Percentiles rank a stretch among this genome's conserved stretches.
Evolutionary conservation across 495 filamentous ascomycete genomes (phyloP).

Genomic region (Talaromyces borbonicus): DNA sequence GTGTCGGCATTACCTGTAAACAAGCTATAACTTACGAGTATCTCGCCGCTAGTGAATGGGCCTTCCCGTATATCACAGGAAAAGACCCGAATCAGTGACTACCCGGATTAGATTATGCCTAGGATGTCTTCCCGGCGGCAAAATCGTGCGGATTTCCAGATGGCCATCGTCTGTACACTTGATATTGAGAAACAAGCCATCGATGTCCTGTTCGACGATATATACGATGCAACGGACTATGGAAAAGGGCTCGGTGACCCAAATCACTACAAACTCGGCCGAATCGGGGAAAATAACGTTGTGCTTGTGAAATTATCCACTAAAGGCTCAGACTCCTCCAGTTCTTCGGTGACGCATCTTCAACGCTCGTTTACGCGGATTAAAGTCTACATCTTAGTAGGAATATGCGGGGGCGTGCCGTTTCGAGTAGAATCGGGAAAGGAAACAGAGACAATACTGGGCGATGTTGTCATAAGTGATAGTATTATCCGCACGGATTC

Average conservation of each 20-base stretch:
- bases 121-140: background rate
- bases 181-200: slow-evolving; percentile 18
- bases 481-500: slow-evolving; percentile 24
- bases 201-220: slow-evolving; percentile 13
- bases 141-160: slow-evolving; percentile 12
- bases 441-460: slow-evolving; percentile 21
- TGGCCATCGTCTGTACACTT: slow-evolving; percentile 22
- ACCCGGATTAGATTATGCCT: too few relatives aligned
- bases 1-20: too few relatives aligned
- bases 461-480: slow-evolving; percentile 35
- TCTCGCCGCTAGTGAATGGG: too few relatives aligned
- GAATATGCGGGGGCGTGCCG: slow-evolving; percentile 21
- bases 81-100: too few relatives aligned
- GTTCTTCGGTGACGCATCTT: slow-evolving; percentile 3
- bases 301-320: slow-evolving; percentile 17
- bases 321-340: slow-evolving; percentile 13
- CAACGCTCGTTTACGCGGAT: slow-evolving; percentile 8
- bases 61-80: too few relatives aligned
- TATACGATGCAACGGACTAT: slow-evolving; percentile 8
- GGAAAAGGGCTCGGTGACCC: slow-evolving; percentile 13
- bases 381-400: slow-evolving; percentile 10
- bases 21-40: too few relatives aligned
- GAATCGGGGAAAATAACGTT: slow-evolving; percentile 16
- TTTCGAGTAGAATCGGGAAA: background rate
- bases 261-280: slow-evolving; percentile 19